These are phyloP conservation scores for Boehmeria nivea DNA, from an alignment of 306 rosid genomes.

Conservation along the genomic window DNA sequence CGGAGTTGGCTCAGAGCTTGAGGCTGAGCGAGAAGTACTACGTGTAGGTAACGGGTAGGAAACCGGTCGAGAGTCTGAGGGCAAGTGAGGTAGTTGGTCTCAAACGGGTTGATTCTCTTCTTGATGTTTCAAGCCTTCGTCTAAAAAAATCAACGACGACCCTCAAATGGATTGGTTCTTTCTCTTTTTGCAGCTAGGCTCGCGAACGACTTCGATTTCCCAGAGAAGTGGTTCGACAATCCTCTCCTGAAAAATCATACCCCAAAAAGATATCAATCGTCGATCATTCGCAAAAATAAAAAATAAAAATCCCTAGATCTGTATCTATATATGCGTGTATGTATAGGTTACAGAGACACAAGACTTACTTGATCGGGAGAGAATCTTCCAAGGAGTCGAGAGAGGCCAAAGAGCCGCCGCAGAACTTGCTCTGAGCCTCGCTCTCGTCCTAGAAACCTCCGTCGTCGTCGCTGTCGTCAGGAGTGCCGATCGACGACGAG, in stretches of 20 bases:
- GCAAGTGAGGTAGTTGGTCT: constrained; percentile 69
- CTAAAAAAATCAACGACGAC: too few species aligned
- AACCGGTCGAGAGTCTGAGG: constrained; percentile 91
- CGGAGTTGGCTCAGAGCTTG: constrained; percentile 85
- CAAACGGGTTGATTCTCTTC: too few species aligned
- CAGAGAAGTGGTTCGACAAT: constrained; percentile 64
- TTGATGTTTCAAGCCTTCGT: too few species aligned
- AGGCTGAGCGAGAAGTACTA: constrained; percentile 91
- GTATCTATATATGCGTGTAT: too few species aligned
- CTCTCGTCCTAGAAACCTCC: constrained; percentile 42
- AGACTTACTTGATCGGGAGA: too few species aligned
- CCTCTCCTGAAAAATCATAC: constrained; percentile 59
- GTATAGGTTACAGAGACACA: too few species aligned
- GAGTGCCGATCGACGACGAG: constrained; percentile 84
- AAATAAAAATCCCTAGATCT: too few species aligned
- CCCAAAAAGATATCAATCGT: neutral
- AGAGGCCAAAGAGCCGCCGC: constrained; percentile 38
- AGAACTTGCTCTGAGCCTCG: constrained; percentile 51
- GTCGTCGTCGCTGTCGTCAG: constrained; percentile 48
- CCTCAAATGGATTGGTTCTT: too few species aligned
- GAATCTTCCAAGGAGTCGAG: constrained; percentile 45
- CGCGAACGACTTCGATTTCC: constrained; percentile 65
- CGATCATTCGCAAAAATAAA: too few species aligned
- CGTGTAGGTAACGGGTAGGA: constrained; percentile 92
- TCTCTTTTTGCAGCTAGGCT: too few species aligned